Base-by-base conservation (phyloP, 2,329 filamentous ascomycete species). In the Pyricularia pennisetigena region DNA sequence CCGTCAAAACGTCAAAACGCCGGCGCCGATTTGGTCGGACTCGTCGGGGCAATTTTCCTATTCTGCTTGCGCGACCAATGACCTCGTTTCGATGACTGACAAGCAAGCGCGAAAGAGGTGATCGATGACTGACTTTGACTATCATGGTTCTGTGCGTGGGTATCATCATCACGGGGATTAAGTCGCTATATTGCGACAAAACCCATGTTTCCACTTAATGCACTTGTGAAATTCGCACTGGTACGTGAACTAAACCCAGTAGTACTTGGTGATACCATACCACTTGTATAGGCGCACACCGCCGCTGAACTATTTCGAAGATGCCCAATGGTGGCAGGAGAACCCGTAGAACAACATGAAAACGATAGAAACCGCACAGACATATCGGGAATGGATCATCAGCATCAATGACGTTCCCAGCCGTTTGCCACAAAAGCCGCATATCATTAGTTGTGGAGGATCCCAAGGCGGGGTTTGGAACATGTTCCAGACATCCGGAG, bases 341-440 rank as follows among this genome's bases (percentile, higher is more conserved):
- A n/a, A n/a, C n/a, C n/a, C n/a, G n/a, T n/a, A n/a, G n/a, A n/a
- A n/a, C n/a, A n/a, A n/a, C n/a, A n/a, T n/a, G n/a, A n/a, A n/a
- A n/a, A n/a, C n/a, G n/a, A n/a, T n/a, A n/a, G n/a, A n/a, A n/a
- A n/a, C n/a, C n/a, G n/a, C n/a, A n/a, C 41, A 54, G 61, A 26
- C 28, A 29, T 57, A 6, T 29, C n/a, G 14, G 41, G 16, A 67
- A 67, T 30, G 28, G 49, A 59, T 67, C 65, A 54, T 32, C 65
- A 24, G 65, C 65, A 30, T 57, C 65, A 67, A 67, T 67, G 65
- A 67, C 49, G 65, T 54, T 61, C 63, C 63, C 12, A 65, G 16
- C 32, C 59, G 59, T 54, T 54, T 54, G 41, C 41, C 41, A 54
- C 41, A 54, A 54, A 6, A n/a, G n/a, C 8, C n/a, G 61, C 12